Evolutionary conservation across 352 stramenopile species (phyloP), one percentile per base, ranked within the genome.

Genomic region (Phytophthora melonis): DNA sequence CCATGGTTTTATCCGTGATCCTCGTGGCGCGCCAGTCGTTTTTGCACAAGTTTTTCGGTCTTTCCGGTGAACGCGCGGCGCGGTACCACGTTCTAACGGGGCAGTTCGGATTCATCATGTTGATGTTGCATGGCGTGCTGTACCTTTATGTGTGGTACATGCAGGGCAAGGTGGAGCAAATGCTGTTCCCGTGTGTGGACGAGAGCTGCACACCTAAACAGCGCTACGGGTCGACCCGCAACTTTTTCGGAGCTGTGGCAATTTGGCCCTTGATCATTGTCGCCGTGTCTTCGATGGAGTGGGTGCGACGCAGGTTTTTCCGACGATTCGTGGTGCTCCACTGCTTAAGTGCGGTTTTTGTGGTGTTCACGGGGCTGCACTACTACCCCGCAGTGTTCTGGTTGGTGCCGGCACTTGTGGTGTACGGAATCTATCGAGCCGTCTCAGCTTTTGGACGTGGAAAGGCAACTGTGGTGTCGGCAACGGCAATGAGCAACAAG

Each of bases 311-410:
- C 14, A 60, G 49, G 13, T 74, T 78, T 67, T 94, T 93, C 49
- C 84, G 73, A 30, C 66, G 70, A 30, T 94, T 94, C 69, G 77
- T 83, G 21, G 16, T 79, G 27, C 72, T 89, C 21, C 88, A 93
- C 62, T 80, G 68, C 13, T 63, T 93, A 1, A 91, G 79, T 58
- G 77, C 74, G 9, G 32, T 86, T 11, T 82, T 90, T 25, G 69
- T 93, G 27, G 47, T 79, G 1, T 77, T 82, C 21, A 84, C 83
- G 13, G 81, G 69, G n/a, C 23, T 93, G 39, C 88, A 93, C 65
- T 93, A 94, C 73, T 92, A 93, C 66, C 74, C 84, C 5, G 64
- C 84, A 3, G 78, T 68, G 8, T 90, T 84, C 57, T 94, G 88
- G 88, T 68, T 93, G 39, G 55, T 83, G 2, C 82, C 84, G 3